Evolutionary conservation across 1,139 yeast genomes (phyloP).

Genomic region (Geotrichum macrosporum): DNA sequence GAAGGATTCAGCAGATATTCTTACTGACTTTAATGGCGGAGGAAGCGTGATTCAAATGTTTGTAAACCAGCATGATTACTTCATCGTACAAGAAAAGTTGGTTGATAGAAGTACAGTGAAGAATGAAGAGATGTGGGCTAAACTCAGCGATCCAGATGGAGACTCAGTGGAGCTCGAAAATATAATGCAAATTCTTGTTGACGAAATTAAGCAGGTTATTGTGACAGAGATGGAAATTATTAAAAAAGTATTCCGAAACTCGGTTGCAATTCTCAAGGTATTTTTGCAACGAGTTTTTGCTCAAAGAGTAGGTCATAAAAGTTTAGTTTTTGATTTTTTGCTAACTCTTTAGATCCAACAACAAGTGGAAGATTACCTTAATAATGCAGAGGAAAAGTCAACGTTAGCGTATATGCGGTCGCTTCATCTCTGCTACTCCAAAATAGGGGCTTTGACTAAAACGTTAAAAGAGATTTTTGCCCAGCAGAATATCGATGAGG

Average conservation of each 20-base stretch:
- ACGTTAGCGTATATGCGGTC: constrained; percentile 74
- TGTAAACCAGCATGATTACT: constrained; percentile 74
- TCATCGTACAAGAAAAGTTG: constrained; percentile 49
- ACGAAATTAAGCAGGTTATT: constrained; percentile 47
- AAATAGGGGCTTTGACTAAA: constrained; percentile 60
- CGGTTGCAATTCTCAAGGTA: constrained; percentile 61
- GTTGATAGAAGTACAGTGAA: constrained; percentile 38
- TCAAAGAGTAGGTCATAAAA: no score
- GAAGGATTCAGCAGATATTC: constrained; percentile 74
- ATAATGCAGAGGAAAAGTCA: constrained; percentile 59
- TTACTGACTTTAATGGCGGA: constrained; percentile 82
- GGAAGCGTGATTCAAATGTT: constrained; percentile 75
- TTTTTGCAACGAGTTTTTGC: constrained; percentile 76
- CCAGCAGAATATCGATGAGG: constrained; percentile 38
- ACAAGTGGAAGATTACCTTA: constrained; percentile 59
- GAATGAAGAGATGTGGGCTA: constrained; percentile 44
- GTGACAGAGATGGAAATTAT: constrained; percentile 71
- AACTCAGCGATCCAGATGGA: constrained; percentile 46
- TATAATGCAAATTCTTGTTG: constrained; percentile 40
- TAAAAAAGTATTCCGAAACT: constrained; percentile 64
- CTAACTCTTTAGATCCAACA: constrained; percentile 60
- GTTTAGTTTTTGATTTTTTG: no score
- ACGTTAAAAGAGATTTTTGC: constrained; percentile 57
- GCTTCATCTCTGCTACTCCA: constrained; percentile 59
- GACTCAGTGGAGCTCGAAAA: constrained; percentile 42